Evolutionary conservation across 1,139 yeast species (phyloP).

Genomic region (Yamadazyma siamensis): DNA sequence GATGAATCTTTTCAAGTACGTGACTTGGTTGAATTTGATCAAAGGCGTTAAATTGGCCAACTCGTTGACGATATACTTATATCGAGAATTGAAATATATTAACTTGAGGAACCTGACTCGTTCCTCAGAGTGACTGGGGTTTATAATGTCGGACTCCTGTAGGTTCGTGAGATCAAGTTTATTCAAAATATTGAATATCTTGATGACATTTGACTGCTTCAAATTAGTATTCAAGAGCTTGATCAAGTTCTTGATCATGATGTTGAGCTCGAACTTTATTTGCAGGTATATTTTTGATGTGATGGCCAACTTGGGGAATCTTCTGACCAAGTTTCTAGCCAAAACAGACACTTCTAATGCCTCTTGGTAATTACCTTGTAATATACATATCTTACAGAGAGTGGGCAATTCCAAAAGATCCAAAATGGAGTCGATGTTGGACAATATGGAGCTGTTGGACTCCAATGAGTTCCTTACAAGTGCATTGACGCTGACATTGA

Average conservation of each 20-base stretch:
- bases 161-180: constrained; percentile 44
- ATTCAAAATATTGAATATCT: constrained; percentile 72
- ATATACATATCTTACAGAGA: constrained; percentile 75
- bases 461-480: constrained; percentile 20
- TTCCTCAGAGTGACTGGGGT: constrained; percentile 9
- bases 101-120: constrained; percentile 32
- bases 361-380: constrained; percentile 85
- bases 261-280: constrained; percentile 53
- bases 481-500: constrained; percentile 19
- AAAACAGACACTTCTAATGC: constrained; percentile 77
- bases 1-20: constrained; percentile 71
- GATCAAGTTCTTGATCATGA: constrained; percentile 67
- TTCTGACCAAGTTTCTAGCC: constrained; percentile 59
- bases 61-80: constrained; percentile 58
- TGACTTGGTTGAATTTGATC: constrained; percentile 49
- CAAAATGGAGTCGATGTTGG: constrained; percentile 67
- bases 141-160: constrained; percentile 11
- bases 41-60: constrained; percentile 56
- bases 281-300: constrained; percentile 55
- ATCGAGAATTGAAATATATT: constrained; percentile 54
- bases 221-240: constrained; percentile 70
- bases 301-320: constrained; percentile 63
- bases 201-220: constrained; percentile 73
- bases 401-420: constrained; percentile 84
- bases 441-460: constrained; percentile 39